Conservation (phyloP, 2,329 filamentous ascomycete genomes). For the Alternaria atra region DNA sequence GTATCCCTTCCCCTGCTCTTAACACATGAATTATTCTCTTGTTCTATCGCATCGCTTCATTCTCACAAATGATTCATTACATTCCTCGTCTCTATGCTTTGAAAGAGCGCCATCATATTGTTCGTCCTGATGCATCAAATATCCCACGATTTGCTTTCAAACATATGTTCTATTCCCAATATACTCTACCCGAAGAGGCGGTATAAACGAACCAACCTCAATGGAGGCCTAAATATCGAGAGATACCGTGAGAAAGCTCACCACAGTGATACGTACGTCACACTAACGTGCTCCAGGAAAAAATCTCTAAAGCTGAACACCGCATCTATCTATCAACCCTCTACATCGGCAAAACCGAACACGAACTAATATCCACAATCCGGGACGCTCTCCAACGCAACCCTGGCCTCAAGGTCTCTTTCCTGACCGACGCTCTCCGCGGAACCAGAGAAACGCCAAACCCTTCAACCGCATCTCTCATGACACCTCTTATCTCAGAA, state of each 20-base stretch:
- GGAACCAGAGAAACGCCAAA: slow-evolving; percentile 90
- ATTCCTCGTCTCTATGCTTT: background rate
- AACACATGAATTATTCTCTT: background rate
- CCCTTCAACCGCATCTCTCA: slow-evolving; percentile 85
- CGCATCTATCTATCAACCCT: slow-evolving; percentile 94
- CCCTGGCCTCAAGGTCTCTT: slow-evolving; percentile 80
- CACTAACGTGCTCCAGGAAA: slow-evolving; percentile 55
- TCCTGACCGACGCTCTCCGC: slow-evolving; percentile 89
- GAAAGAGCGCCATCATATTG: background rate
- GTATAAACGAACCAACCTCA: background rate
- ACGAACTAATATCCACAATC: slow-evolving; percentile 83
- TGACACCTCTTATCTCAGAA: slow-evolving; percentile 82
- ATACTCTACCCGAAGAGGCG: background rate
- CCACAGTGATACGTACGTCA: background rate
- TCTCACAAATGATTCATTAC: background rate
- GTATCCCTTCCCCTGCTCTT: background rate
- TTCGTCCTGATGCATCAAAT: background rate
- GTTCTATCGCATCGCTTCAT: background rate
- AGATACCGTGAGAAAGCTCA: background rate
- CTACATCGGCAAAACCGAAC: slow-evolving; percentile 93
- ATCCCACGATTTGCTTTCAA: background rate
- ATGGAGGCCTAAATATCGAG: background rate
- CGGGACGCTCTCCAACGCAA: slow-evolving; percentile 78
- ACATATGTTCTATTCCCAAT: too few species aligned
- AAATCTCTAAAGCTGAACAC: slow-evolving; percentile 79